Evolutionary conservation across 306 rosid species (phyloP).

Genomic region (Cyamopsis tetragonoloba): DNA sequence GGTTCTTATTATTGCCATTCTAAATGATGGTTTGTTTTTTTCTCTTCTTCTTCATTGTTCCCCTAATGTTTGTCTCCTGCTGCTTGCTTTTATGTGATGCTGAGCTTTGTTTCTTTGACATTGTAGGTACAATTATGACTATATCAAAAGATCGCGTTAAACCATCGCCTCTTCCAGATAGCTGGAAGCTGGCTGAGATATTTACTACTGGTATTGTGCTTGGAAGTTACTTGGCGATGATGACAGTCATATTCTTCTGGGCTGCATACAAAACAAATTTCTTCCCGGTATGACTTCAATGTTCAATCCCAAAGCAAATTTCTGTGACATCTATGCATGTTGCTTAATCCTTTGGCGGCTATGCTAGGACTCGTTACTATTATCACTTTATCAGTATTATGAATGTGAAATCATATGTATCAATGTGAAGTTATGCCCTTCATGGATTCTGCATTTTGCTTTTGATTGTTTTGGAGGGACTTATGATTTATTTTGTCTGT

Average conservation of each 20-base stretch:
- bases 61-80: not conserved
- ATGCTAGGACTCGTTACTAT: not conserved
- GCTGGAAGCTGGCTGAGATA: conserved; percentile 96
- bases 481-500: not conserved
- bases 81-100: not conserved
- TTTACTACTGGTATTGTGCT: conserved; percentile 90
- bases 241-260: conserved; percentile 99
- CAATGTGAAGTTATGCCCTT: not conserved
- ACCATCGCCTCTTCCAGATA: conserved; percentile 98
- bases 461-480: not conserved
- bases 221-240: conserved; percentile 96
- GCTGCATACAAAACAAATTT: conserved; percentile 88
- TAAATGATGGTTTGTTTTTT: conserved; percentile 84
- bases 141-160: conserved; percentile 94
- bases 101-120: not conserved
- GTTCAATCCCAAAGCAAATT: not conserved
- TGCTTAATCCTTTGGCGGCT: conserved; percentile 3
- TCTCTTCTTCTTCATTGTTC: conserved; percentile 20
- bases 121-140: conserved; percentile 93
- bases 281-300: conserved; percentile 64
- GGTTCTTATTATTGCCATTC: conserved; percentile 97
- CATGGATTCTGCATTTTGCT: not conserved
- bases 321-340: not conserved
- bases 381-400: not conserved
- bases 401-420: not conserved